Base-by-base conservation (phyloP, 2,329 filamentous ascomycete species). In the Metarhizium brunneum region DNA sequence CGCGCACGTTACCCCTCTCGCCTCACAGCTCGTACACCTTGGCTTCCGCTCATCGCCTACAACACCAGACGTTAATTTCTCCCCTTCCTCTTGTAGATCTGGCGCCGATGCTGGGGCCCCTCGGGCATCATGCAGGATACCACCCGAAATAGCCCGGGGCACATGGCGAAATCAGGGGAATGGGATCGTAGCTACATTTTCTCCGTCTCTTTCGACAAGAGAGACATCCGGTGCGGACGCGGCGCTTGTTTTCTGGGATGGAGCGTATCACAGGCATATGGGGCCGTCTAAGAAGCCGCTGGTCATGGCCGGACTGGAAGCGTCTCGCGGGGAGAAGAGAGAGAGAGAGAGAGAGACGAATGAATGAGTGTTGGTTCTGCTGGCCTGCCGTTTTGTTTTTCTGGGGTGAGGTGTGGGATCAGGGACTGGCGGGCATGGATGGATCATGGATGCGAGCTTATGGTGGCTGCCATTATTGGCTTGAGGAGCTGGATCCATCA, bases 1-100 rank as follows among this genome's bases (percentile, higher is more conserved):
- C 32, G 48, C 52, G 55, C 61, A 62, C 0, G 45, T 10, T 11
- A 56, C 54, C 7, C 49, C 47, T 30, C 59, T 57, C 45, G 56
- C 50, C 30, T 59, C 53, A 30, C 61, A 62, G 36, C 52, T 61
- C 10, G 54, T 43, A 36, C 61, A 62, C 13, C 54, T 57, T 4
- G 61, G 61, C 43, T 61, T 61, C 36, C 51, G 48, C 49, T 62
- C 61, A 55, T 62, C 59, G 40, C 61, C 61, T 62, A 14, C 32
- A 35, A 35, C 10, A 35, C 10, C 7, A 35, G 32, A 35, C 32
- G 7, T 11, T 35, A 35, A 35, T 35, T 25, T 25, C 25, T 25
- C 25, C 25, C 25, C 4, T 25, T 25, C 25, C 25, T 25, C 25
- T 4, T 25, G 25, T 25, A 25, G 25, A 25, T 25, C 25, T 3